Evolutionary conservation across 2,329 filamentous ascomycete species (phyloP).

Genomic region (Aureobasidium zeae): DNA sequence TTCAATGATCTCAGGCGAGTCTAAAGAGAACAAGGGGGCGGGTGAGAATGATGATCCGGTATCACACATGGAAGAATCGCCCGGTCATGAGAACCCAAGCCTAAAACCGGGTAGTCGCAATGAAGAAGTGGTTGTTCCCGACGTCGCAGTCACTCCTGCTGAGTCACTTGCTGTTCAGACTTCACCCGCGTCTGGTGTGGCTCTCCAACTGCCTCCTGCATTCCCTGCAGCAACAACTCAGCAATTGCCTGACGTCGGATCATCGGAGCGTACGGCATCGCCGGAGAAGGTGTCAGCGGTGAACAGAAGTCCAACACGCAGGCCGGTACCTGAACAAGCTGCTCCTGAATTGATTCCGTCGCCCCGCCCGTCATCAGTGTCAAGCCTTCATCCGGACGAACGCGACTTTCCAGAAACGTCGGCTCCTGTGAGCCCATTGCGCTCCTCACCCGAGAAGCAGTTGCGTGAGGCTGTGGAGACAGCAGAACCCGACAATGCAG

Average conservation of each 20-base stretch:
- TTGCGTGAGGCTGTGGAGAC: background rate
- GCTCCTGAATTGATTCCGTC: background rate
- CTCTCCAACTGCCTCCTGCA: background rate
- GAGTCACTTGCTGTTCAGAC: background rate
- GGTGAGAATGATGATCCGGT: background rate
- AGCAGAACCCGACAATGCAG: background rate
- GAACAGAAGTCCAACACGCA: constrained; percentile 4
- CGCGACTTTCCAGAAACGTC: background rate
- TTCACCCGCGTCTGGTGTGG: background rate
- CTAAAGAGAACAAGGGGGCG: background rate
- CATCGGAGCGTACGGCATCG: too few relatives aligned
- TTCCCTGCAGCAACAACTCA: background rate
- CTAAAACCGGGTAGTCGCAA: too few relatives aligned
- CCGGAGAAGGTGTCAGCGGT: too few relatives aligned
- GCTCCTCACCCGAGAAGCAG: background rate
- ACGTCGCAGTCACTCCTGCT: background rate
- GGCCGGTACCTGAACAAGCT: background rate
- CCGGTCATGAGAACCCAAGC: background rate
- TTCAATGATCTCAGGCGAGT: constrained; percentile 10
- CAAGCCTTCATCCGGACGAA: background rate
- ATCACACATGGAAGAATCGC: background rate
- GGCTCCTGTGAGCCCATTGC: background rate
- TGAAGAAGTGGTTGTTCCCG: too few relatives aligned
- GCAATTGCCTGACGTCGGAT: background rate
- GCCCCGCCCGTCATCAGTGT: background rate